phyloP scores from a whole-genome alignment of 805 yeast genomes.

The Tetrapisispora fleetii region DNA sequence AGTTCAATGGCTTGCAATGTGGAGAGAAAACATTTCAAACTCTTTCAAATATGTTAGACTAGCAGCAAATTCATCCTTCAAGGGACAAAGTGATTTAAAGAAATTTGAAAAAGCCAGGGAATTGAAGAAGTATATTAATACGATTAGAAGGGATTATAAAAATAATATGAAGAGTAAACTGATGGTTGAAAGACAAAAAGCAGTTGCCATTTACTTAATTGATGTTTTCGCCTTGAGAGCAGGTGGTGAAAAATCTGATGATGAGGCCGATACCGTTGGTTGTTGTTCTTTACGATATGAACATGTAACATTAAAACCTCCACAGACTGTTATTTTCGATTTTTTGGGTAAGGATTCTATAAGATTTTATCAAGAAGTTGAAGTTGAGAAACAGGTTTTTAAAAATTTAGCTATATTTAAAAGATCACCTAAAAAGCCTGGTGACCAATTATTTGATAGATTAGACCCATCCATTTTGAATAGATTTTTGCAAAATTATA shows the following conservation, averaged over 20 bases:
- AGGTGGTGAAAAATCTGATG: conserved; percentile 95
- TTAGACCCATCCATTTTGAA: conserved; percentile 75
- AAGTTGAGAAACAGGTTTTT: conserved; percentile 85
- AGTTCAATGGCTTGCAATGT: conserved; percentile 93
- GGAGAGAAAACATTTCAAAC: conserved; percentile 88
- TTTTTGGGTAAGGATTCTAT: conserved; percentile 94
- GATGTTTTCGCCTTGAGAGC: conserved; percentile 94
- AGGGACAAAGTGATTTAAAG: conserved; percentile 83
- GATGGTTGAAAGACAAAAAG: conserved; percentile 84
- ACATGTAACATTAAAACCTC: conserved; percentile 79
- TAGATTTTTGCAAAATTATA: conserved; percentile 77
- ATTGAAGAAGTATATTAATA: conserved; percentile 59
- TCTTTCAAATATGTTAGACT: conserved; percentile 80
- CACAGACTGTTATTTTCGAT: conserved; percentile 77
- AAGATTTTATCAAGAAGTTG: conserved; percentile 83
- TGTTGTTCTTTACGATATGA: conserved; percentile 91
- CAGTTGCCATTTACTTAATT: conserved; percentile 86
- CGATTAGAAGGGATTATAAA: conserved; percentile 66
- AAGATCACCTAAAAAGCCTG: conserved; percentile 78
- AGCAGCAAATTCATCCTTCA: conserved; percentile 82
- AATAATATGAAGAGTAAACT: conserved; percentile 57
- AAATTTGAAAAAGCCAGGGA: conserved; percentile 92
- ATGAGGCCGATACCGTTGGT: conserved; percentile 97
- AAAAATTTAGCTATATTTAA: conserved; percentile 81
- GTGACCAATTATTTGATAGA: conserved; percentile 88